These are phyloP conservation scores for Zea mays DNA, from an alignment of 176 grass and related monocot species.

Conservation along the genomic window DNA sequence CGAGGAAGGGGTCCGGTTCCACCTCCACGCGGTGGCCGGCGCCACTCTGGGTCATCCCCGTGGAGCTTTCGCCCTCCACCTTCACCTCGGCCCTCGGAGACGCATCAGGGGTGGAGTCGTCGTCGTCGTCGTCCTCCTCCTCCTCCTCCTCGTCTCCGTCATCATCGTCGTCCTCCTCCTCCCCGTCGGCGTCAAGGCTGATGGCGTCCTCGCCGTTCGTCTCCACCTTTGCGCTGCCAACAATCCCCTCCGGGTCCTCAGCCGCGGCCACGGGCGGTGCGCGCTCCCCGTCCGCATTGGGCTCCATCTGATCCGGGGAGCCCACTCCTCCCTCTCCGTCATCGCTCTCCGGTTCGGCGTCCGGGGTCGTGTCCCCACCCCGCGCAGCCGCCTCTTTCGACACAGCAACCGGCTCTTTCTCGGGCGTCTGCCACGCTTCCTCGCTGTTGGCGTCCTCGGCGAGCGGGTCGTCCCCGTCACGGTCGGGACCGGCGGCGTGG, in stretches of 20 bases:
- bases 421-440: slow-evolving; percentile 14
- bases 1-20: slow-evolving; percentile 64
- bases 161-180: slow-evolving; percentile 37
- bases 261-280: slow-evolving; percentile 4
- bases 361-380: slow-evolving; percentile 14
- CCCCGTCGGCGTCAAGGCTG: slow-evolving; percentile 45
- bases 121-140: slow-evolving; percentile 28
- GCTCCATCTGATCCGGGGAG: slow-evolving; percentile 42
- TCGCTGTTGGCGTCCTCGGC: slow-evolving; percentile 38
- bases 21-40: slow-evolving; percentile 41
- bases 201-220: slow-evolving; percentile 52
- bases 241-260: slow-evolving; percentile 20
- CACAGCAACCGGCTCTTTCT: slow-evolving; percentile 34
- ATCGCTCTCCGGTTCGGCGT: slow-evolving; percentile 38
- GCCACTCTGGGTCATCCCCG: slow-evolving; percentile 36
- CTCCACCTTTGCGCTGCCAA: slow-evolving; percentile 22
- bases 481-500: slow-evolving; percentile 33
- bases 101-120: slow-evolving; percentile 52
- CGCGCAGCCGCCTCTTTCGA: slow-evolving; percentile 12
- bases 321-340: slow-evolving; percentile 38
- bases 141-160: slow-evolving; percentile 42
- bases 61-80: slow-evolving; percentile 43
- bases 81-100: slow-evolving; percentile 47
- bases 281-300: slow-evolving; percentile 35
- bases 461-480: slow-evolving; percentile 23